Base-by-base conservation (phyloP, 2,329 filamentous ascomycete genomes). In the Diplocarpon mali region DNA sequence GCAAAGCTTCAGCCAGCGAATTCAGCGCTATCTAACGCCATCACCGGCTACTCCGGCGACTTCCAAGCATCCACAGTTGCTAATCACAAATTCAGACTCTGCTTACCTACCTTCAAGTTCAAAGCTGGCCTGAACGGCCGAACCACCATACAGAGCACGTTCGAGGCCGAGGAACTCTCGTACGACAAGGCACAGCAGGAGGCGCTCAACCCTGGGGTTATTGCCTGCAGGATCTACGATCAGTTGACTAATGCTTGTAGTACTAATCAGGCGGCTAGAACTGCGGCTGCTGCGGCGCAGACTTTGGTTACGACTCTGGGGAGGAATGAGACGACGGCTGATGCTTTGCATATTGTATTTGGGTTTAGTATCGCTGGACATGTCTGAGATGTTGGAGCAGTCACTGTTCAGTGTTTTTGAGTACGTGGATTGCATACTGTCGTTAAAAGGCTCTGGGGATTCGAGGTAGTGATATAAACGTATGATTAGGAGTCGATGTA, bases 161-260 rank as follows among this genome's bases (percentile, higher is more conserved):
- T 84, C 73, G 76, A 80, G 61, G 73, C 81, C 40, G 72, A 72
- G 39, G 80, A 84, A 59, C 65, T 75, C 9, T 64, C 74, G n/a
- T 72, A 81, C 46, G 70, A 70, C 52, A 66, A 76, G 59, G 73
- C 73, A 41, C 79, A 84, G 63, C 64, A 77, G 55, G 80, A 83
- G 59, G 78, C 79, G 10, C 68, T 83, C 39, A 83, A 84, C 73
- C 79, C 79, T 45, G 74, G 75, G 66, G 84, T 84, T 68, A 84
- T 84, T 68, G 80, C 78, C 61, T 83, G 81, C 70, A 73, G 78
- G 50, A 76, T 84, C 62, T 78, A 76, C 63, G 78, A 84, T 63
- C 77, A 83, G 66, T 69, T 84, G 47, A 71, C 64, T 58, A 83
- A 83, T 64, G 76, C 80, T 29, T 84, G 80, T 64, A 65, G 67